Base-by-base conservation (phyloP, 441 rosid species). In the Populus hybrid region DNA sequence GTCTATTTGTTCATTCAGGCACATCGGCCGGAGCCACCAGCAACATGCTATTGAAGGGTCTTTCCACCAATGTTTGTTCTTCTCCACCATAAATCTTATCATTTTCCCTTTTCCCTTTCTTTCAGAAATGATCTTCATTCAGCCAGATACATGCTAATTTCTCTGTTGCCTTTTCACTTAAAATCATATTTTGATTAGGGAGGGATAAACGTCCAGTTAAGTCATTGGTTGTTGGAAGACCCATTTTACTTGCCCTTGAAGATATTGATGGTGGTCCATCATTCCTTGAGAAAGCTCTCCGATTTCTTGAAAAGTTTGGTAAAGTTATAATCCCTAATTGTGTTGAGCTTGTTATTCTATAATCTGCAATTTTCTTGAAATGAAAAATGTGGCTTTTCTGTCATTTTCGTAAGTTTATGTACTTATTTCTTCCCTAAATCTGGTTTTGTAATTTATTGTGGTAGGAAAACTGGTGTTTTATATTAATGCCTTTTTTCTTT, bases 251-350 rank as follows among this genome's bases (percentile, higher is more conserved):
- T 87, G 98, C 99, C 76, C 94, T 96, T 76, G 99, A 96, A 85
- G 98, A 96, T 87, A 93, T 96, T 88, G 99, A 96, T 82, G 98
- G 99, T 79, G 90, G 95, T 77, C 99, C 99, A 74, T 94, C 99
- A 21, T 96, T 96, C 80, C 96, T 96, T 73, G 99, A 96, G 91
- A 96, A 96, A 88, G 99, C 98, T 82, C 98, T 96, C 85, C 89
- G 71, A 73, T 96, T 94, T 85, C 88, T 96, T 59, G 99, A 96
- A 92, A 90, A 91, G 78, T 89, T 84, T 86, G 99, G 99, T 96
- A 81, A 40, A 78, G 97, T 79, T 73, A 40, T 72, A 77, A 73
- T 80, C 73, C 79, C 77, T 71, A 69, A 35, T 67, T 77, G 9
- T 54, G 32, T 76, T 77, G 21, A 26, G 36, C 50, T 76, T 69